These are phyloP conservation scores for Populus euphratica DNA, from an alignment of 345 rosid species.

Conservation along the genomic window DNA sequence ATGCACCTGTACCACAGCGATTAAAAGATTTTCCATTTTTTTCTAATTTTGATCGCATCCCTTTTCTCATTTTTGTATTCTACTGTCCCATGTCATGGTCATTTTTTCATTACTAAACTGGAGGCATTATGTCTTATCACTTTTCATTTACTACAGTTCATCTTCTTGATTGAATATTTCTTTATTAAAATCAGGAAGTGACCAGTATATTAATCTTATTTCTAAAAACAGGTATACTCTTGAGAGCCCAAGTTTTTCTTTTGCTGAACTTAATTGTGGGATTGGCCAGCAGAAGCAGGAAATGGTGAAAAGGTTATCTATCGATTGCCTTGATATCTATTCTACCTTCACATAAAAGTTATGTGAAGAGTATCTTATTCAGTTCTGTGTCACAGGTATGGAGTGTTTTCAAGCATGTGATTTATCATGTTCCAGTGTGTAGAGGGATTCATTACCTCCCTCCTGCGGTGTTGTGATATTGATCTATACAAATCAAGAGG, in stretches of 20 bases:
- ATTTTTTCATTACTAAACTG: background rate
- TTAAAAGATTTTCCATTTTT: background rate
- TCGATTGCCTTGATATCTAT: background rate
- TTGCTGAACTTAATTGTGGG: constrained; percentile 2
- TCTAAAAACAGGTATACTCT: constrained; percentile 7
- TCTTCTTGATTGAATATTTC: background rate
- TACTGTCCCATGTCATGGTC: background rate
- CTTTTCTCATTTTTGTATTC: background rate
- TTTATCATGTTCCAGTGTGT: constrained; percentile 90
- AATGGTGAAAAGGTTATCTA: constrained; percentile 58
- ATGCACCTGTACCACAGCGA: background rate
- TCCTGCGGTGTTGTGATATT: constrained; percentile 75
- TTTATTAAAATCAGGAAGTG: background rate
- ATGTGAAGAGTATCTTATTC: background rate
- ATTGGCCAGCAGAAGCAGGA: constrained; percentile 22
- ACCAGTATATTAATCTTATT: background rate
- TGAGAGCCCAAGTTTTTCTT: background rate
- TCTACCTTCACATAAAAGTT: constrained; percentile 11
- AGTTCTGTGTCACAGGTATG: constrained; percentile 54
- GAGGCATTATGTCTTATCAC: background rate
- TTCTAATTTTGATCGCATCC: background rate
- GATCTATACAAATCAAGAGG: constrained; percentile 76
- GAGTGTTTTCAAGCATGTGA: constrained; percentile 53
- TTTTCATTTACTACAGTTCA: background rate
- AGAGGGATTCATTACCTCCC: constrained; percentile 63